These are phyloP conservation scores for Hygrophila difformis DNA, from an alignment of 257 asterid species.

Conservation along the genomic window DNA sequence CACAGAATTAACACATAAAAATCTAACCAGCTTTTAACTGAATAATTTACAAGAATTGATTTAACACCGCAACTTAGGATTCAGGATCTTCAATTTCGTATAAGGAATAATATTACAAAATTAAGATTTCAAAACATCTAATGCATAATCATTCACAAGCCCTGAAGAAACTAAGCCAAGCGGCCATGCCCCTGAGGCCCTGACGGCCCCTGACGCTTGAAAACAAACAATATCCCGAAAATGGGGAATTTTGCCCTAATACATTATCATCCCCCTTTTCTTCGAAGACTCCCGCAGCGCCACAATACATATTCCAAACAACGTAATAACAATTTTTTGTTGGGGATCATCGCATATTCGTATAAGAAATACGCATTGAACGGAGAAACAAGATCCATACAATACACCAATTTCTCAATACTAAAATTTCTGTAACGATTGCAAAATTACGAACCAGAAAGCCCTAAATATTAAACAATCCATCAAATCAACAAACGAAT, in stretches of 20 bases:
- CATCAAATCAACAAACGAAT: not conserved
- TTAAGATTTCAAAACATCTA: no score
- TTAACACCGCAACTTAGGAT: not conserved
- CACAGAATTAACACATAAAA: not conserved
- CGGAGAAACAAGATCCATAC: not conserved
- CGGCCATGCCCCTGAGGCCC: no score
- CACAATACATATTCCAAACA: no score
- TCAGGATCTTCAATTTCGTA: not conserved
- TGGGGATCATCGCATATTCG: not conserved
- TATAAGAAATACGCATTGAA: not conserved
- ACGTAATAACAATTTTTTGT: no score
- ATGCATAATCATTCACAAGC: no score
- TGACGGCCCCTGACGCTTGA: no score
- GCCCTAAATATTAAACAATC: not conserved
- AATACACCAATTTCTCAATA: not conserved
- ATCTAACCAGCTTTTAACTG: not conserved
- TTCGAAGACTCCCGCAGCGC: no score
- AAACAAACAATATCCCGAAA: no score
- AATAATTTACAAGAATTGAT: not conserved
- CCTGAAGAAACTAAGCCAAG: no score
- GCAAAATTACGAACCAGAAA: not conserved
- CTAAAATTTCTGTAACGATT: slow-evolving; percentile 1
- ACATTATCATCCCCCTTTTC: no score
- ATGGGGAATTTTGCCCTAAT: no score
- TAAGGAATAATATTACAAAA: not conserved